These are phyloP conservation scores for Comarum palustre DNA, from an alignment of 306 rosid genomes.

Conservation along the genomic window DNA sequence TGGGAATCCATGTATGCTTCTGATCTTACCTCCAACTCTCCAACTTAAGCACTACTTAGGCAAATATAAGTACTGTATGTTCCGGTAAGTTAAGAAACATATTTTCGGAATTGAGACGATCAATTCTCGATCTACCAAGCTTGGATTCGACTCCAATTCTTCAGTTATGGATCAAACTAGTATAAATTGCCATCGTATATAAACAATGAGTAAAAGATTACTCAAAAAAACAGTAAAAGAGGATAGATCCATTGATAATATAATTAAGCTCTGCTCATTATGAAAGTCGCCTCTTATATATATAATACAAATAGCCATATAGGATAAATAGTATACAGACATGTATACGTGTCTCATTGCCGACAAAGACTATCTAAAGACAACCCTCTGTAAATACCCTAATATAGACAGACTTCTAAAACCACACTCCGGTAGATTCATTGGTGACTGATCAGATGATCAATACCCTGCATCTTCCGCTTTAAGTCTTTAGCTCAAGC, in stretches of 20 bases:
- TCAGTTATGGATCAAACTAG: not conserved
- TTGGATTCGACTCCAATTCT: not conserved
- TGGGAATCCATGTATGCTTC: not conserved
- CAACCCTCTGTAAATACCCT: slow-evolving; percentile 17
- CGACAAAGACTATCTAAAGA: slow-evolving; percentile 18
- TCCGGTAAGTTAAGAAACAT: too few relatives aligned
- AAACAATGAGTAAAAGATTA: not conserved
- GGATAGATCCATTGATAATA: not conserved
- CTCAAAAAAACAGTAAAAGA: too few relatives aligned
- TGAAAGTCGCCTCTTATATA: slow-evolving; percentile 16
- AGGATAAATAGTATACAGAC: not conserved
- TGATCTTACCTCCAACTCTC: not conserved
- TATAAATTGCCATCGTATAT: not conserved
- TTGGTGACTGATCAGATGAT: slow-evolving; percentile 21
- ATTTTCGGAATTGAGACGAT: too few relatives aligned
- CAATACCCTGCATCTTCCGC: slow-evolving; percentile 26
- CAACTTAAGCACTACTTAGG: too few relatives aligned
- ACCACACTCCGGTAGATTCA: slow-evolving; percentile 33
- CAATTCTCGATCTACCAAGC: not conserved
- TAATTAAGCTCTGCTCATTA: slow-evolving; percentile 1
- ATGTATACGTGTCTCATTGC: slow-evolving; percentile 17
- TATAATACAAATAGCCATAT: slow-evolving; percentile 7
- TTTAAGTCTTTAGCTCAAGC: slow-evolving; percentile 7
- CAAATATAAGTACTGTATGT: too few relatives aligned
- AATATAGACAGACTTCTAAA: slow-evolving; percentile 29